Conservation (phyloP, 495 filamentous ascomycete species). For the Articulospora tetracladia region DNA sequence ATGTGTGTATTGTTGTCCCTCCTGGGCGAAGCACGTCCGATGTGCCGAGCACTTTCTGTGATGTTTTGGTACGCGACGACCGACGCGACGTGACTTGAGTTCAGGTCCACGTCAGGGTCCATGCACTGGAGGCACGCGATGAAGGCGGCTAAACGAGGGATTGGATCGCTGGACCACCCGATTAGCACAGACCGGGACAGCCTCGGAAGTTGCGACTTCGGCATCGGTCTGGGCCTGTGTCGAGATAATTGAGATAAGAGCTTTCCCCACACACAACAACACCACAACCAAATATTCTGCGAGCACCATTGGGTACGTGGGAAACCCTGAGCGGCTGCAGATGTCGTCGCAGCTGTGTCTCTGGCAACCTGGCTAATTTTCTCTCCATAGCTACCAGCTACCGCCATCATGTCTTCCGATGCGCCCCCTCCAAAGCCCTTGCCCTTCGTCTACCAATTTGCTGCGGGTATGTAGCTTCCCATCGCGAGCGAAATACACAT, state of each 20-base stretch:
- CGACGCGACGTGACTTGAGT: background rate
- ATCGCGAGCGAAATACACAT: background rate
- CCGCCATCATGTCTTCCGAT: conserved; percentile 24
- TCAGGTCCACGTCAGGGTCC: too few relatives aligned
- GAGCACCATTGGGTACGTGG: background rate
- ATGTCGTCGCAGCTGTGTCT: background rate
- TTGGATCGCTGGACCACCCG: too few relatives aligned
- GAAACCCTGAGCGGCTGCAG: background rate
- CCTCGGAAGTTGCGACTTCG: too few relatives aligned
- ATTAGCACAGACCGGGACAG: too few relatives aligned
- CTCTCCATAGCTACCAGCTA: background rate
- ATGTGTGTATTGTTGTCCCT: background rate
- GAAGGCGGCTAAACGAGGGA: background rate
- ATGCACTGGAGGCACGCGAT: too few relatives aligned
- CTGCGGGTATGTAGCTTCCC: conserved; percentile 53
- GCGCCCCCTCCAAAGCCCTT: conserved; percentile 50
- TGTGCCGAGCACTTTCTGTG: too few relatives aligned
- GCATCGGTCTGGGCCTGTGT: too few relatives aligned
- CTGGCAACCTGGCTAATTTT: background rate
- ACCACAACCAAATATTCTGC: background rate
- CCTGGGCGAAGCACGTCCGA: too few relatives aligned
- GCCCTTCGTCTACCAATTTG: conserved; percentile 83
- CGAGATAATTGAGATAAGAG: background rate
- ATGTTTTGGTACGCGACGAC: background rate
- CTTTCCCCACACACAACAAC: background rate